These are phyloP conservation scores for Fusarium camptoceras DNA, from an alignment of 2,329 filamentous ascomycete genomes.

Conservation along the genomic window DNA sequence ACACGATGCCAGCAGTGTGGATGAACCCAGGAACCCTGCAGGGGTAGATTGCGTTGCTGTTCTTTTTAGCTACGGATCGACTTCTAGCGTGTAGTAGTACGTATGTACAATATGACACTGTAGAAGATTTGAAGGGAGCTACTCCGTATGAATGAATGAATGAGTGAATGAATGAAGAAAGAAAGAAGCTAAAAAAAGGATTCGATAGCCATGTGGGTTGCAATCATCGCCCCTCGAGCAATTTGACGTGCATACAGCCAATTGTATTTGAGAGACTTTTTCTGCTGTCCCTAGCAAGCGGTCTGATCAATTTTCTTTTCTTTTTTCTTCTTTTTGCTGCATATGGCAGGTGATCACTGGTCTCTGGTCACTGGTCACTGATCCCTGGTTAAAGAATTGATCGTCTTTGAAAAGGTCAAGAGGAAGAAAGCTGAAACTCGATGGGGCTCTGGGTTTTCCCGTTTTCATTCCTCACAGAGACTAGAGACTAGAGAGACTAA, in stretches of 20 bases:
- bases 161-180: conserved; percentile 3
- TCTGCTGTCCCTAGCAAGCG: neutral
- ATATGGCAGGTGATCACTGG: conserved; percentile 11
- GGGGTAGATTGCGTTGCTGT: conserved; percentile 12
- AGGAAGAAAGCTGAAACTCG: conserved; percentile 33
- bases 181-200: conserved; percentile 40
- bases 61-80: conserved; percentile 6
- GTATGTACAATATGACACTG: conserved; percentile 8
- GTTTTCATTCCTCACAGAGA: conserved; percentile 7
- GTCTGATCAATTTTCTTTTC: conserved; percentile 10
- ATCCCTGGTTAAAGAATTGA: neutral
- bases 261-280: conserved; percentile 15
- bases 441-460: conserved; percentile 22
- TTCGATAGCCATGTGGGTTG: conserved; percentile 25
- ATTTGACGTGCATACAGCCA: conserved; percentile 44
- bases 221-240: conserved; percentile 29
- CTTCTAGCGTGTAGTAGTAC: conserved; percentile 3
- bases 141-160: neutral
- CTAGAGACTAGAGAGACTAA: neutral
- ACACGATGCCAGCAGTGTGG: conserved; percentile 22
- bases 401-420: neutral
- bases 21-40: conserved; percentile 37
- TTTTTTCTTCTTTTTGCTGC: conserved; percentile 6
- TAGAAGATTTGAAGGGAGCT: neutral
- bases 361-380: neutral